Conservation (phyloP, 164 flowering plant genomes). For the Kingdonia uniflora region DNA sequence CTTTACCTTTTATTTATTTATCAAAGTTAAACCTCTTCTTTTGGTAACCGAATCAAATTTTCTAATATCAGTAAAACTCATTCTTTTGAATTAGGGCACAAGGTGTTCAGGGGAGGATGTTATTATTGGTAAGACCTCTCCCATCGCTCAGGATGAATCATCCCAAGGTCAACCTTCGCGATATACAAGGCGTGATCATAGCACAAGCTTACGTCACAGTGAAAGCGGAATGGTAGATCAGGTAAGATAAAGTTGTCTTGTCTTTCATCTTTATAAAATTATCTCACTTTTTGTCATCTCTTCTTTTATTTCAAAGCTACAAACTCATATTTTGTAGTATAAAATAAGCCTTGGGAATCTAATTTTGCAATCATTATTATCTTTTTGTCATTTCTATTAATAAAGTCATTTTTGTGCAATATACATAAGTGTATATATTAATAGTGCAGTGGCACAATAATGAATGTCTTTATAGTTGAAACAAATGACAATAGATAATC, state of each 20-base stretch:
- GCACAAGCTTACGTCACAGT: slow-evolving; percentile 94
- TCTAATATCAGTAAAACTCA: not conserved
- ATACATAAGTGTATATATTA: no score
- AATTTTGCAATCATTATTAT: no score
- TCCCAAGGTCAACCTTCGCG: slow-evolving; percentile 76
- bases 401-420: no score
- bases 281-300: not conserved
- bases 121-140: slow-evolving; percentile 96
- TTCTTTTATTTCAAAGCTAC: no score
- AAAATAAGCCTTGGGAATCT: no score
- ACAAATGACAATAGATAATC: no score
- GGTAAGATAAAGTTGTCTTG: slow-evolving; percentile 20
- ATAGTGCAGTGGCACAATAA: no score
- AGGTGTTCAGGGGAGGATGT: slow-evolving; percentile 95
- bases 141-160: slow-evolving; percentile 73
- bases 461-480: no score
- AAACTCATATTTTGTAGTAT: no score
- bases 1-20: not conserved
- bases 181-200: slow-evolving; percentile 83
- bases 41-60: not conserved
- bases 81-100: slow-evolving; percentile 52
- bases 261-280: not conserved
- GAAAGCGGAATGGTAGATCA: slow-evolving; percentile 97
- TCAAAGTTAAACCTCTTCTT: no score
- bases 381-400: no score